Evolutionary conservation across 352 stramenopile species (phyloP).

Genomic region (Globisporangium radiosum): DNA sequence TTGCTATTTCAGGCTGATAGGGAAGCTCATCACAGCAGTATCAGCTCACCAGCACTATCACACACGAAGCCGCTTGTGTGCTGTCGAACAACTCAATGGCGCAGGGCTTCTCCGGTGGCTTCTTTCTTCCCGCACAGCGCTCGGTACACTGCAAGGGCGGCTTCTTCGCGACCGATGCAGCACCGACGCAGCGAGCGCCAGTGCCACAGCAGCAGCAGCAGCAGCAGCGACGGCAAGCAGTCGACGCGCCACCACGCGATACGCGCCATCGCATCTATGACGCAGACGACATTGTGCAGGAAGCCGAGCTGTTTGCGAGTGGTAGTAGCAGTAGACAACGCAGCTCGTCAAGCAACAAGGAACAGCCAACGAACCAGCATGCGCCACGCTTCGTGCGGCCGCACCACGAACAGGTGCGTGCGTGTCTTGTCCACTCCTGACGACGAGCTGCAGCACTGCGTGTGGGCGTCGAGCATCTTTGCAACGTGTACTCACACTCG

Average conservation of each 20-base stretch:
- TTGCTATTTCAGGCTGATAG: too few species aligned
- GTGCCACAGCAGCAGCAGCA: neutral
- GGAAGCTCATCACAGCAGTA: too few species aligned
- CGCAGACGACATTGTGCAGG: slow-evolving; percentile 1
- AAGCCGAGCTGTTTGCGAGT: slow-evolving; percentile 3
- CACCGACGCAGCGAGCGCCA: neutral
- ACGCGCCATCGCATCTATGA: neutral
- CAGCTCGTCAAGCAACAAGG: neutral
- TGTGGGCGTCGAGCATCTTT: too few species aligned
- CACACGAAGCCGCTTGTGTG: too few species aligned
- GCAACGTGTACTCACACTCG: too few species aligned
- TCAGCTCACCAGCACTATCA: too few species aligned
- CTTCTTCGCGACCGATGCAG: slow-evolving; percentile 33
- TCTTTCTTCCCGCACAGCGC: slow-evolving; percentile 51
- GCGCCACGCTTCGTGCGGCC: slow-evolving; percentile 10
- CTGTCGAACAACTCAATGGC: slow-evolving; percentile 8
- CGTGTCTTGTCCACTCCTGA: neutral
- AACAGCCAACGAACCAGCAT: neutral
- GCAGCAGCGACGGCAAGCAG: slow-evolving; percentile 1
- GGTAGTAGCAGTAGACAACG: neutral
- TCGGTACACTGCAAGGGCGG: slow-evolving; percentile 47
- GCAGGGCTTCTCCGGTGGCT: slow-evolving; percentile 36
- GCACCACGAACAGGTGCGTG: slow-evolving; percentile 14
- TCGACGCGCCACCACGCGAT: neutral
- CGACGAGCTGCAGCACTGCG: too few species aligned